Conservation (phyloP, 164 flowering plant genomes). For the Cinnamomum chago region DNA sequence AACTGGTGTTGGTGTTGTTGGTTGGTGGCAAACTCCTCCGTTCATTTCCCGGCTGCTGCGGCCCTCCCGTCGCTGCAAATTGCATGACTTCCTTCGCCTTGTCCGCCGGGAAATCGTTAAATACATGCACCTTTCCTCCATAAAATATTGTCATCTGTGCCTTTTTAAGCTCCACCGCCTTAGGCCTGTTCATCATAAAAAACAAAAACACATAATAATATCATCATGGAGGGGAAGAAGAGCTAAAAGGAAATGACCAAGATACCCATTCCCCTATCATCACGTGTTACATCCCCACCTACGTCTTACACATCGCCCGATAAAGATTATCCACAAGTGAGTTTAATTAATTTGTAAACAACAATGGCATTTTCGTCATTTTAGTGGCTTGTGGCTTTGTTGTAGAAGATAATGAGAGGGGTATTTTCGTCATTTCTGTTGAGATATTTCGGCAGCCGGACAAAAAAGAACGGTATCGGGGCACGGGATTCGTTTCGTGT, state of each 20-base stretch:
- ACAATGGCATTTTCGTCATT: background rate
- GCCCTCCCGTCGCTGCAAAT: slow-evolving; percentile 38
- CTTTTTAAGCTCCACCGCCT: background rate
- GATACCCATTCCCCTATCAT: too few relatives aligned
- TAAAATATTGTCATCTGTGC: slow-evolving; percentile 71
- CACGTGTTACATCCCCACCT: too few relatives aligned
- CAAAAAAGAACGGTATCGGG: too few relatives aligned
- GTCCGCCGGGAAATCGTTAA: slow-evolving; percentile 50
- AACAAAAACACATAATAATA: too few relatives aligned
- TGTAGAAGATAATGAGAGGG: background rate
- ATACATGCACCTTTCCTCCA: slow-evolving; percentile 55
- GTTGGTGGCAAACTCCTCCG: background rate
- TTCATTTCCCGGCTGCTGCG: slow-evolving; percentile 11
- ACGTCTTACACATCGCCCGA: too few relatives aligned
- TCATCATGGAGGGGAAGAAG: too few relatives aligned
- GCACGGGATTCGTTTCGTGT: background rate
- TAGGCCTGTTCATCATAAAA: background rate
- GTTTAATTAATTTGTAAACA: background rate
- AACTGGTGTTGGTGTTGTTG: slow-evolving; percentile 19
- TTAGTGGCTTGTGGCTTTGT: background rate
- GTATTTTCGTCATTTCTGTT: background rate
- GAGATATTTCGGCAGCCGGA: background rate
- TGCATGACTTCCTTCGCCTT: slow-evolving; percentile 53
- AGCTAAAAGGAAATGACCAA: too few relatives aligned
- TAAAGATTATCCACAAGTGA: too few relatives aligned